Base-by-base conservation (phyloP, 2,329 filamentous ascomycete species). In the Blumeria hordei region DNA sequence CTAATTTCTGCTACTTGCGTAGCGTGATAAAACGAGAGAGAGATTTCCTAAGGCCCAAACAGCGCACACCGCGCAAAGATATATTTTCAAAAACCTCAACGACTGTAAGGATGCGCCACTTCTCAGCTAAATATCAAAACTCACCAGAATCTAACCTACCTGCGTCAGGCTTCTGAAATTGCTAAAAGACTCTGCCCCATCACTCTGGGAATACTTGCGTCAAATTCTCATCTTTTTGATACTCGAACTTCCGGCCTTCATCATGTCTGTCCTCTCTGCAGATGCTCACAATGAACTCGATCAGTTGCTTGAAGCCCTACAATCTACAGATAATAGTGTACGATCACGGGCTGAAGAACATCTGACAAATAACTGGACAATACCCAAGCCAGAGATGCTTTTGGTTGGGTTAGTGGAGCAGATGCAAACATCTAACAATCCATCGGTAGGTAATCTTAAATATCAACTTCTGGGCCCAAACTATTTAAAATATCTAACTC, bases 371-470 rank as follows among this genome's bases (percentile, higher is more conserved):
- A 88, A 88, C 74, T 98, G 92, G 92, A 84, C 88, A 37, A 72
- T 73, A 58, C 75, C 78, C 56, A 78, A 84, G 58, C 88, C 92
- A 37, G 88, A 95, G 64, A 76, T 94, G 62, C 74, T 96, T 62
- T 72, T 98, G 66, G 92, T 96, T 83, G 92, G 88, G 60, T 72
- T 98, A 63, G 88, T 84, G 43, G 92, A 96, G 71, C 90, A 96
- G 70, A 81, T 94, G 62, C 80, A 85, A 64, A 80, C 76, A 60
- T 80, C 84, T n/a, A 77, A 78, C 61, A 63, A 67, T 57, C 57
- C 62, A 32, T 64, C 60, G n/a, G 65, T 67, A 60, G 58, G 60
- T 54, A 41, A 41, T 45, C 51, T 56, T n/a, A 36, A n/a, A 45
- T 21, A 52, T 32, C 16, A 10, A 34, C 32, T 11, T 18, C 12